phyloP scores from a whole-genome alignment of 257 asterid species.

The Ilex aquifolium region DNA sequence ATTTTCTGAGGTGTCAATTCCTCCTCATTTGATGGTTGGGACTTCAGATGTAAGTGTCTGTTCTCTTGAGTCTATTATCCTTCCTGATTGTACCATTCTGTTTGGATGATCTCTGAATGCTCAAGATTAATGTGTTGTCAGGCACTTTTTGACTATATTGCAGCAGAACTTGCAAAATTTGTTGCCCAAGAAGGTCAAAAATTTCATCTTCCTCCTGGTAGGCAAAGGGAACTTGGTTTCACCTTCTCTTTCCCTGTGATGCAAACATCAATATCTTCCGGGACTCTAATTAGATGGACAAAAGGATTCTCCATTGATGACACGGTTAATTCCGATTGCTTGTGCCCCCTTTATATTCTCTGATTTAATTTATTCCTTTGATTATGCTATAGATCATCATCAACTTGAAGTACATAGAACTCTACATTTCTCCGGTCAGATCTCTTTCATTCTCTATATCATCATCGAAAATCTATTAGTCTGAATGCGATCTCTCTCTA shows the following conservation, averaged over 20 bases:
- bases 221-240: constrained; percentile 39
- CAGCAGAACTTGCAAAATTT: constrained; percentile 32
- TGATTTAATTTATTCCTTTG: no score
- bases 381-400: no score
- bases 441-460: no score
- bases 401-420: no score
- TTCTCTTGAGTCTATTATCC: constrained; percentile 1
- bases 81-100: neutral
- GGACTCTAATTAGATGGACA: constrained; percentile 86
- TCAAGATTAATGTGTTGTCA: constrained; percentile 15
- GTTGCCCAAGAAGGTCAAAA: constrained; percentile 28
- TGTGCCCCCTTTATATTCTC: neutral
- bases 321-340: constrained; percentile 26
- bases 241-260: constrained; percentile 45
- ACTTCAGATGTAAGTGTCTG: constrained; percentile 26
- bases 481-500: no score
- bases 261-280: constrained; percentile 68
- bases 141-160: constrained; percentile 40
- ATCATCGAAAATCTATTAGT: no score
- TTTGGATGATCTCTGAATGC: neutral
- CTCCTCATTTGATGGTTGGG: constrained; percentile 77
- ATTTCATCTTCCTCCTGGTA: constrained; percentile 30
- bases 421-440: no score
- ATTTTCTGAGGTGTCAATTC: constrained; percentile 79
- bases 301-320: constrained; percentile 83